phyloP scores from a whole-genome alignment of 2,329 filamentous ascomycete species.

The Colletotrichum somersetense region DNA sequence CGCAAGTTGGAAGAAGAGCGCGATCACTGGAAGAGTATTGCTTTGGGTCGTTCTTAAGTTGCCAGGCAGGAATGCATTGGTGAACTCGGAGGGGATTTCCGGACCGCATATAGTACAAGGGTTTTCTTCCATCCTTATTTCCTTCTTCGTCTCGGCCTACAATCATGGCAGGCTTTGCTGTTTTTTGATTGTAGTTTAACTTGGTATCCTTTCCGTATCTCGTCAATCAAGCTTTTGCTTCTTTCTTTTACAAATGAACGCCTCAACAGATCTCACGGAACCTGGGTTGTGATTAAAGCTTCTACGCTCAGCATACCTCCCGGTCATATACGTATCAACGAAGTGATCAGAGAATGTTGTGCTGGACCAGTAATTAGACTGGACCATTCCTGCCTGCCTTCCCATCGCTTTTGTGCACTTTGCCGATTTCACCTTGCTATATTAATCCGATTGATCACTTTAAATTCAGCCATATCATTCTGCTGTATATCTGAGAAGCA shows the following conservation, averaged over 20 bases:
- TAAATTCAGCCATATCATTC: too few relatives aligned
- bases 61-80: not conserved
- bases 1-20: constrained; percentile 75
- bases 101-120: not conserved
- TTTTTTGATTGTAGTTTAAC: not conserved
- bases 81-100: constrained; percentile 11
- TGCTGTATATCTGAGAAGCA: not conserved
- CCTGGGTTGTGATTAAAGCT: too few relatives aligned
- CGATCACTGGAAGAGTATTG: constrained; percentile 74
- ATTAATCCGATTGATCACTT: not conserved
- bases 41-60: constrained; percentile 50
- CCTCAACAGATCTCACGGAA: fast-evolving
- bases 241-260: not conserved
- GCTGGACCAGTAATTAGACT: not conserved
- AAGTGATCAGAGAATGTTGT: not conserved
- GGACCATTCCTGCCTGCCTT: not conserved
- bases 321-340: not conserved
- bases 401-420: too few relatives aligned
- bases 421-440: not conserved
- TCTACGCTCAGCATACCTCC: too few relatives aligned
- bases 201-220: too few relatives aligned
- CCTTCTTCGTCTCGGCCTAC: not conserved
- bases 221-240: not conserved
- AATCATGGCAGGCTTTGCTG: not conserved
- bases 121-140: too few relatives aligned